Evolutionary conservation across 176 grass and related monocot species (phyloP).

Genomic region (Oryza australiensis): DNA sequence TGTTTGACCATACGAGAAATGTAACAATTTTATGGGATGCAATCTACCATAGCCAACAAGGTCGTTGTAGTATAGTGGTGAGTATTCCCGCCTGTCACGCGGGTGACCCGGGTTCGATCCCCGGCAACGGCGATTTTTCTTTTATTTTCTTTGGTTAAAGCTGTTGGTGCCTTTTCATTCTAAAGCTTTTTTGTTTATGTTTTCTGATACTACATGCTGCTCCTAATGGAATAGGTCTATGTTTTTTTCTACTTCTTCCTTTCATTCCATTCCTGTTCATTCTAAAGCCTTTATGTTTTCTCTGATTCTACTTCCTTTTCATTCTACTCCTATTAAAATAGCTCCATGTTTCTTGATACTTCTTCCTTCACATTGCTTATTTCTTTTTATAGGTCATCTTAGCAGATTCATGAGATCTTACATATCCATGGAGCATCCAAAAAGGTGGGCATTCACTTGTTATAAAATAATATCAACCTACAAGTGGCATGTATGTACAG

Average conservation of each 20-base stretch:
- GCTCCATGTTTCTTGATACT: not conserved
- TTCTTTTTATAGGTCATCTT: not conserved
- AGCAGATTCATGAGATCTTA: not conserved
- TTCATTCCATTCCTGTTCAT: not conserved
- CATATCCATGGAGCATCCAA: not conserved
- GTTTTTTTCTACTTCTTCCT: not conserved
- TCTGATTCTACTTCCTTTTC: not conserved
- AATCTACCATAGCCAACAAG: not conserved
- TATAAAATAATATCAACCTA: not conserved
- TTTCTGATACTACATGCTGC: not conserved
- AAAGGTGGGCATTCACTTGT: not conserved
- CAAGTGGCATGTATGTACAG: not conserved
- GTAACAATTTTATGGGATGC: no score
- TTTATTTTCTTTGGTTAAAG: no score
- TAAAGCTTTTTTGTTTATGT: not conserved
- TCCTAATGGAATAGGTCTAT: not conserved
- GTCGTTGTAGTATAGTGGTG: constrained; percentile 77
- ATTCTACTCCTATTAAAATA: not conserved
- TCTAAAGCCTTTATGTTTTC: not conserved
- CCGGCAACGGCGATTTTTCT: constrained; percentile 61
- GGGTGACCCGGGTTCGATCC: constrained; percentile 92
- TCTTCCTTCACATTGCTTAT: not conserved
- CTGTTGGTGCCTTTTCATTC: not conserved
- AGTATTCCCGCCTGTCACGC: constrained; percentile 99
- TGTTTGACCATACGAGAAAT: no score